A percentile compares a stretch with the other conserved stretches of the same genome.
Conservation (phyloP, 176 grass and related monocot species). For the Calamus simplicifolius region DNA sequence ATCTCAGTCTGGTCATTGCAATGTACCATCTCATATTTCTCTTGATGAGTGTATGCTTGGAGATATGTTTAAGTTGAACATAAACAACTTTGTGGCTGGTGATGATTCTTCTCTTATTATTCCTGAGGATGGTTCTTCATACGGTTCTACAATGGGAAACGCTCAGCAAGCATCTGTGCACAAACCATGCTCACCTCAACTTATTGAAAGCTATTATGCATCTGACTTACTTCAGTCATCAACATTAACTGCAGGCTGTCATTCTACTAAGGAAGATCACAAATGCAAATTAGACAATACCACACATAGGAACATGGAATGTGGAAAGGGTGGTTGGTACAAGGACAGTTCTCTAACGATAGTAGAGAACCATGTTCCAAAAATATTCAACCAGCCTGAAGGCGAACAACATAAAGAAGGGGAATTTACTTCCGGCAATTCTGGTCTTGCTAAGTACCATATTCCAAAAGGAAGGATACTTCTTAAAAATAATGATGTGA, state of each 20-base stretch:
- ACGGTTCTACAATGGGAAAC: constrained; percentile 10
- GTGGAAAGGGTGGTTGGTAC: constrained; percentile 73
- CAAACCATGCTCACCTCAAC: constrained; percentile 33
- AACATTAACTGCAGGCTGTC: not conserved
- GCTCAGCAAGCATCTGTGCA: constrained; percentile 17
- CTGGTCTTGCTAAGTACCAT: constrained; percentile 28
- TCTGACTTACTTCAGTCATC: constrained; percentile 38
- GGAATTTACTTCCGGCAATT: constrained; percentile 29
- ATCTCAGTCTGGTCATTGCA: constrained; percentile 15
- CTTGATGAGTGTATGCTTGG: constrained; percentile 34
- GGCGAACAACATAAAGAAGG: constrained; percentile 28
- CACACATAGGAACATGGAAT: constrained; percentile 30
- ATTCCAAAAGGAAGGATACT: constrained; percentile 66
- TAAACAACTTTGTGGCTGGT: not conserved
- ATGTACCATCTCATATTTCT: constrained; percentile 24
- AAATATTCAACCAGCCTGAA: constrained; percentile 29
- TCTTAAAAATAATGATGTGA: constrained; percentile 74
- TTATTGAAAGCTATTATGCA: constrained; percentile 80
- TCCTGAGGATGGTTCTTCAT: constrained; percentile 23
- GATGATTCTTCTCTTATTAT: constrained; percentile 3
- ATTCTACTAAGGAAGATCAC: constrained; percentile 16
- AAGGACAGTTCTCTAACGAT: constrained; percentile 46
- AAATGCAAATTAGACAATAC: constrained; percentile 14
- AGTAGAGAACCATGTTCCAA: constrained; percentile 76
- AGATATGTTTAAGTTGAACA: constrained; percentile 31